Evolutionary conservation across 352 stramenopile species (phyloP).

Genomic region (Globisporangium cederbergense): DNA sequence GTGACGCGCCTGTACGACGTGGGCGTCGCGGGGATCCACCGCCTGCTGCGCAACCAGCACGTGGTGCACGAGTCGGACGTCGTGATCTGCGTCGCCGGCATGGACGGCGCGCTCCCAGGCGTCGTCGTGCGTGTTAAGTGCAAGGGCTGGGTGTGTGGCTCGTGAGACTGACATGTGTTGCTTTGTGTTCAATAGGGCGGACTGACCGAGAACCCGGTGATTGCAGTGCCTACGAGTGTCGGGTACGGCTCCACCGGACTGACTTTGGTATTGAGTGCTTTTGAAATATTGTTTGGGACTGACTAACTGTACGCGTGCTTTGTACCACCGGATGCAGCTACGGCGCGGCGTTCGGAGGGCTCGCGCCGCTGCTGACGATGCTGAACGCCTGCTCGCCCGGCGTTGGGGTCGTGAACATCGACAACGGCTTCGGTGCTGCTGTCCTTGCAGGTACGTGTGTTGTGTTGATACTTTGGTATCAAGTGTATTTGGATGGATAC

Average conservation of each 20-base stretch:
- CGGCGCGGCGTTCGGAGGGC: constrained; percentile 81
- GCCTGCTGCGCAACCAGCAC: constrained; percentile 86
- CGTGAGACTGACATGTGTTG: not conserved
- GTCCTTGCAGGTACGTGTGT: constrained; percentile 79
- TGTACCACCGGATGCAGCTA: constrained; percentile 32
- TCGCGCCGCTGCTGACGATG: constrained; percentile 96
- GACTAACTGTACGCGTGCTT: not conserved
- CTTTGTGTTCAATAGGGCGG: constrained; percentile 42
- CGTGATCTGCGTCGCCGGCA: constrained; percentile 95
- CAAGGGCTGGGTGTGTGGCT: not conserved
- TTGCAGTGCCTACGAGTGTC: constrained; percentile 92
- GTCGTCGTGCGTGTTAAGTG: constrained; percentile 85
- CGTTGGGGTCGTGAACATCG: constrained; percentile 99
- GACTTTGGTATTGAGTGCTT: not conserved
- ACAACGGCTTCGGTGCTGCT: constrained; percentile 97
- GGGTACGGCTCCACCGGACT: constrained; percentile 63
- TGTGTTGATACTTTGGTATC: constrained; percentile 1
- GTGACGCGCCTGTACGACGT: constrained; percentile 90
- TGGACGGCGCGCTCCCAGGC: constrained; percentile 96
- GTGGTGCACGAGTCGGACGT: constrained; percentile 86
- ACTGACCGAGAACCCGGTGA: constrained; percentile 76
- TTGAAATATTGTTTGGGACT: not conserved
- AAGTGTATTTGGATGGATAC: not conserved
- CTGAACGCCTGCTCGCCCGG: constrained; percentile 97
- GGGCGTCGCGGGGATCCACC: constrained; percentile 93